Base-by-base conservation (phyloP, 306 rosid genomes). In the Vigna nakashimae region DNA sequence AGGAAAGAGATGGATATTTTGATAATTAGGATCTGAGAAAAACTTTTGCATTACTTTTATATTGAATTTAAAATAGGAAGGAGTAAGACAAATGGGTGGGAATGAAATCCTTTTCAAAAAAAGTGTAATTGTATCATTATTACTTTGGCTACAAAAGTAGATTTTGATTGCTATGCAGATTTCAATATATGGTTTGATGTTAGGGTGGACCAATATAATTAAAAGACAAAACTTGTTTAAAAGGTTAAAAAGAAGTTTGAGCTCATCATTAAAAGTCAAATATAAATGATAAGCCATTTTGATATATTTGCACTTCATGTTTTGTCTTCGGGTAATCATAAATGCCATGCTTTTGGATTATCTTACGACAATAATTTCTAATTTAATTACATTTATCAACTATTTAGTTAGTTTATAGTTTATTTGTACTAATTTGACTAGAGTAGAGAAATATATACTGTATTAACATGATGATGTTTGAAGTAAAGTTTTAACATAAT, bases 181-280 rank as follows among this genome's bases (percentile, higher is more conserved):
- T 86, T 86, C 86, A 83, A 80, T 73, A 2, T 55, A 3, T 52
- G 9, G 30, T 48, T 73, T 63, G 76, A 83, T 80, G 81, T 22
- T 76, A 40, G 76, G 20, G 20, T 71, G 30, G 84, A 65, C 79
- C 67, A 65, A 51, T 56, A 53, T 49, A 58, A 62, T 74, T 79
- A 71, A 51, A 71, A 28, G 79, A 76, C 84, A 82, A 72, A 76
- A 53, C 65, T 53, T 65, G 59, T 60, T 71, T 50, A 67, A 76
- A 26, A 80, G 40, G 72, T 45, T 68, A 67, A 71, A 80, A 59
- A 34, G 17, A 77, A 62, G 45, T 71, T 18, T 81, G 78, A 77
- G 48, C 68, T 79, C 84, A 79, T 79, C 71, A 79, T 86, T 76
- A 24, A 45, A 80, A 80, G 80, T 80, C 85, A 80, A 76, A 80